phyloP scores from a whole-genome alignment of 2,329 filamentous ascomycete genomes.

The Elsinoe australis region DNA sequence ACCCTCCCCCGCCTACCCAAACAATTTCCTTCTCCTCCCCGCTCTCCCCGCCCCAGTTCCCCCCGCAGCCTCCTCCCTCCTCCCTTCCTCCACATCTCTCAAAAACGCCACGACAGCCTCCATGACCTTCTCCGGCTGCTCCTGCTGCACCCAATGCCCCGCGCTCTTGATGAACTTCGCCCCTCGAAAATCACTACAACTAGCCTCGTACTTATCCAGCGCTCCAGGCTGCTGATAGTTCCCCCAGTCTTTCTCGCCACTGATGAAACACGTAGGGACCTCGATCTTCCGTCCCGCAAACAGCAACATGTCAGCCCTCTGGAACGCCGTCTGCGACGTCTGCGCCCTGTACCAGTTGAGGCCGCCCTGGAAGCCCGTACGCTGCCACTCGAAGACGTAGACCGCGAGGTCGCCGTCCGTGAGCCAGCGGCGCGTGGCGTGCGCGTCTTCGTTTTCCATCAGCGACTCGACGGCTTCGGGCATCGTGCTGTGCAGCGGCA shows the following conservation, averaged over 20 bases:
- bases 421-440: conserved; percentile 48
- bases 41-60: too few relatives aligned
- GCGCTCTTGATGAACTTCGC: conserved; percentile 50
- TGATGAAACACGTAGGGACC: conserved; percentile 55
- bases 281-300: conserved; percentile 56
- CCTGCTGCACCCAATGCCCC: conserved; percentile 65
- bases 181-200: conserved; percentile 48
- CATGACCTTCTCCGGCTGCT: conserved; percentile 50
- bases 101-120: conserved; percentile 42
- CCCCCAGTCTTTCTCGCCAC: conserved; percentile 57
- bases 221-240: conserved; percentile 60
- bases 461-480: conserved; percentile 48
- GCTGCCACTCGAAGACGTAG: conserved; percentile 53
- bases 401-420: conserved; percentile 50
- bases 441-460: conserved; percentile 47
- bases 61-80: too few relatives aligned
- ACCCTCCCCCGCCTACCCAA: too few relatives aligned
- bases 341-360: conserved; percentile 61
- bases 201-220: conserved; percentile 48
- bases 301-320: conserved; percentile 47
- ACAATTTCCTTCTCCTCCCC: neutral
- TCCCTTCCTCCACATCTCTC: neutral
- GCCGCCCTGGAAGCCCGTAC: conserved; percentile 58
- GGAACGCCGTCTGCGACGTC: conserved; percentile 38
- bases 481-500: conserved; percentile 53